Conservation (phyloP, 768 basidiomycete genomes). For the Holtermanniella nyarrowii region DNA sequence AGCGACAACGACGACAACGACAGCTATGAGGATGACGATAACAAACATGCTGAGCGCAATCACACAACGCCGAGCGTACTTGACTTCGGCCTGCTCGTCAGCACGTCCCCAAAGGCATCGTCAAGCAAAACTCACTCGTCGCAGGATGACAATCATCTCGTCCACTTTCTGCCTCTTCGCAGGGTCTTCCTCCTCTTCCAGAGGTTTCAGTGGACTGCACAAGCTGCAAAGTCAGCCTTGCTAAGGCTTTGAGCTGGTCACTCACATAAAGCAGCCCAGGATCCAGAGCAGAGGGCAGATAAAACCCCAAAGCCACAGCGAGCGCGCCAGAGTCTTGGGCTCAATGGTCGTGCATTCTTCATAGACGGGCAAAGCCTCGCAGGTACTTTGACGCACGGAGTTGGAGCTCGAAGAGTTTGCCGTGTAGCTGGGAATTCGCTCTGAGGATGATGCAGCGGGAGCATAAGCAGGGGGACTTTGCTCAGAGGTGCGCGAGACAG, state of each 20-base stretch:
- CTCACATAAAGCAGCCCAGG: conserved; percentile 32
- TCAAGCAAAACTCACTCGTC: conserved; percentile 16
- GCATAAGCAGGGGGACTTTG: too few species aligned
- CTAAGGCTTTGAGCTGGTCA: background rate
- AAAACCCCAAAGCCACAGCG: conserved; percentile 30
- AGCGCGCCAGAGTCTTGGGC: conserved; percentile 28
- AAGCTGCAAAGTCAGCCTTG: conserved; percentile 13
- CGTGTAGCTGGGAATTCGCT: too few species aligned
- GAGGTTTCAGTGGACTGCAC: conserved; percentile 27
- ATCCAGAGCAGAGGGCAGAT: conserved; percentile 27
- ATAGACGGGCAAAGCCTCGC: conserved; percentile 25
- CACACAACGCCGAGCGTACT: conserved; percentile 28
- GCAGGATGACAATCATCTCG: conserved; percentile 32
- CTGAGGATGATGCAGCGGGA: too few species aligned
- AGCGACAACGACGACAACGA: conserved; percentile 13
- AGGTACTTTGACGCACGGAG: background rate
- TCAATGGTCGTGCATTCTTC: conserved; percentile 23
- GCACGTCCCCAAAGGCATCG: background rate
- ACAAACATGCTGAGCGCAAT: conserved; percentile 13
- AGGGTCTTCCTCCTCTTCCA: conserved; percentile 26
- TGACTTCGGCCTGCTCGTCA: conserved; percentile 25
- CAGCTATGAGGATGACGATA: conserved; percentile 6
- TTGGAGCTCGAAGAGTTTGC: background rate
- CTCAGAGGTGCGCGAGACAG: too few species aligned
- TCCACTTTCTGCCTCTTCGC: conserved; percentile 30